These are phyloP conservation scores for Furcasterigmium furcatum DNA, from an alignment of 2,329 filamentous ascomycete genomes.

Conservation along the genomic window DNA sequence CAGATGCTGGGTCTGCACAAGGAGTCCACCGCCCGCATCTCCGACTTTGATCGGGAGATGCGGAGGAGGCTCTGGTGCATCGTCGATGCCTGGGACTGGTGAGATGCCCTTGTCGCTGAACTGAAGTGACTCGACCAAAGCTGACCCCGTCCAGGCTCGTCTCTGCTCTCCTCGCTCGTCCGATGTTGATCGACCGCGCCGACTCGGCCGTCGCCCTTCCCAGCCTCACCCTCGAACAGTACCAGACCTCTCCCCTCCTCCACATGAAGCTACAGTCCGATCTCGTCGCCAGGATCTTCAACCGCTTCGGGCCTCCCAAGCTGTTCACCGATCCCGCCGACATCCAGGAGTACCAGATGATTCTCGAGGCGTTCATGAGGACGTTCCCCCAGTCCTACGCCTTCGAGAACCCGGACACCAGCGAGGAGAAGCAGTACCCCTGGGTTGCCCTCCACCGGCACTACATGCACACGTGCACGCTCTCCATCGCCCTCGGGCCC, in stretches of 20 bases:
- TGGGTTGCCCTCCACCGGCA: constrained; percentile 43
- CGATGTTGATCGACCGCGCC: constrained; percentile 28
- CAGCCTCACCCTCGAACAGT: constrained; percentile 25
- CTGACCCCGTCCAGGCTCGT: constrained; percentile 25
- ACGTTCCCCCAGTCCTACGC: constrained; percentile 37
- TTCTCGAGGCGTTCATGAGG: constrained; percentile 37
- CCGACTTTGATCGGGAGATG: constrained; percentile 32
- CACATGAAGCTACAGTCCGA: constrained; percentile 32
- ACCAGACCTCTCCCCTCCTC: constrained; percentile 23
- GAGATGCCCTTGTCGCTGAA: neutral
- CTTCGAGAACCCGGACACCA: constrained; percentile 34
- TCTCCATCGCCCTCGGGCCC: constrained; percentile 22
- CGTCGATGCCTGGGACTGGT: constrained; percentile 35
- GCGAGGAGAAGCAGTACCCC: constrained; percentile 32
- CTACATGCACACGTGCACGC: constrained; percentile 31
- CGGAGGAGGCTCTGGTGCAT: constrained; percentile 31
- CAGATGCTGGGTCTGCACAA: constrained; percentile 30
- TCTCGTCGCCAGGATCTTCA: constrained; percentile 24
- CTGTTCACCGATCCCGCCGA: constrained; percentile 22
- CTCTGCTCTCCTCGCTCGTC: constrained; percentile 25
- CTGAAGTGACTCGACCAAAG: neutral
- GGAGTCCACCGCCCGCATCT: constrained; percentile 19
- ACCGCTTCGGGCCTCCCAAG: constrained; percentile 24
- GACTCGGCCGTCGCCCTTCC: constrained; percentile 28
- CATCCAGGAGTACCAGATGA: constrained; percentile 24